These are phyloP conservation scores for Euphorbia pulcherrima DNA, from an alignment of 345 rosid species.

Conservation along the genomic window DNA sequence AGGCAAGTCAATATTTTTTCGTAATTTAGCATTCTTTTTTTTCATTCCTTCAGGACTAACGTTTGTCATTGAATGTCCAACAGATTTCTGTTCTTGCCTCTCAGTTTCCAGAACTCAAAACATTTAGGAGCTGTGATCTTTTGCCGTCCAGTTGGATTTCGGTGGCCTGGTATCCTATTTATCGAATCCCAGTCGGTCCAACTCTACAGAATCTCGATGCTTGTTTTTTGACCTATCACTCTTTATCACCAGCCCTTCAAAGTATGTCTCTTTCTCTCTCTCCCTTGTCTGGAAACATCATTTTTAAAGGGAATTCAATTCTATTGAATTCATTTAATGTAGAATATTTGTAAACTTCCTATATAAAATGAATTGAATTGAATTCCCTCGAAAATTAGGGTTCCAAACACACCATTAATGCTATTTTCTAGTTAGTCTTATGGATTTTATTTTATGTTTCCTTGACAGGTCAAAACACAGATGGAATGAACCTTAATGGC, in stretches of 20 bases:
- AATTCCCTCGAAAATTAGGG: no score
- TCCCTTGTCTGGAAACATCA: no score
- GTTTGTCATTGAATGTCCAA: slow-evolving; percentile 4
- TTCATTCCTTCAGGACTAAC: not conserved
- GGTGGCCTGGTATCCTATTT: slow-evolving; percentile 96
- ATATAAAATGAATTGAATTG: no score
- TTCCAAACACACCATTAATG: no score
- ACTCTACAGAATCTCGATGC: slow-evolving; percentile 87
- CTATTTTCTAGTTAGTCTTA: no score
- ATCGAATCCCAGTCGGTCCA: slow-evolving; percentile 79
- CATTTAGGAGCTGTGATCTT: slow-evolving; percentile 77
- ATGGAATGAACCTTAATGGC: slow-evolving; percentile 22
- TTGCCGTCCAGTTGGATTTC: slow-evolving; percentile 86
- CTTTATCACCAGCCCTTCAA: slow-evolving; percentile 52
- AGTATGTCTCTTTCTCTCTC: slow-evolving; percentile 36
- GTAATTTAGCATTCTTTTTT: not conserved
- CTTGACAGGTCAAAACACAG: slow-evolving; percentile 38
- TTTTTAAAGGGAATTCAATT: no score
- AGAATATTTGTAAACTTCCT: no score
- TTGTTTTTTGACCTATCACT: slow-evolving; percentile 80
- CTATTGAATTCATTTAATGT: no score
- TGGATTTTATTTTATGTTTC: slow-evolving; percentile 6
- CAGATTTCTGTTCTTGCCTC: slow-evolving; percentile 75
- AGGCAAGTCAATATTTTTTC: slow-evolving; percentile 41
- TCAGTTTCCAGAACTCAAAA: slow-evolving; percentile 62